These are phyloP conservation scores for Seiridium unicorne DNA, from an alignment of 2,329 filamentous ascomycete species.

Conservation along the genomic window DNA sequence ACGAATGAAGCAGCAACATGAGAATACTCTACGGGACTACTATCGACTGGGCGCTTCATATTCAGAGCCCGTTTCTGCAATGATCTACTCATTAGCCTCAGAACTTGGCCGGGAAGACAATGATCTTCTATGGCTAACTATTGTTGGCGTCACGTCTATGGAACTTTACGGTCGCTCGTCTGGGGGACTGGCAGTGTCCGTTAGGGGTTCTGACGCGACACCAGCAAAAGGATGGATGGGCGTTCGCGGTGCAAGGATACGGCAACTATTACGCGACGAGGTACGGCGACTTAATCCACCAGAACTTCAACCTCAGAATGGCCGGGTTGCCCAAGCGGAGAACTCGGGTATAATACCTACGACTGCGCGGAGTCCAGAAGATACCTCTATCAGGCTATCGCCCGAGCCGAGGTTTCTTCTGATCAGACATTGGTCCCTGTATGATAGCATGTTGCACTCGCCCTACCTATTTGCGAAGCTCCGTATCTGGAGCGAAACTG, in stretches of 20 bases:
- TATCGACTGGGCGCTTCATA: constrained; percentile 87
- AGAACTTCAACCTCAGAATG: constrained; percentile 54
- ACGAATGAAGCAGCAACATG: constrained; percentile 73
- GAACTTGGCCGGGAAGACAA: constrained; percentile 97
- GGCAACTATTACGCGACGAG: constrained; percentile 86
- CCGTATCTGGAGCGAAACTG: constrained; percentile 91
- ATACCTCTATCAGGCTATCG: constrained; percentile 87
- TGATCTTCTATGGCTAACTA: constrained; percentile 89
- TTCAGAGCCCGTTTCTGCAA: constrained; percentile 89
- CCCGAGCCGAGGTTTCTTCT: constrained; percentile 92
- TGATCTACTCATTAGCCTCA: constrained; percentile 91
- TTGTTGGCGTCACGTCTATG: constrained; percentile 92
- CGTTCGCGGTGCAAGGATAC: constrained; percentile 77
- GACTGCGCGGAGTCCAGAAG: constrained; percentile 82
- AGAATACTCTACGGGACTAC: constrained; percentile 74
- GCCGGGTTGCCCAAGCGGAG: constrained; percentile 58
- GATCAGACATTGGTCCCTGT: constrained; percentile 93
- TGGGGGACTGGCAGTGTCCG: constrained; percentile 68
- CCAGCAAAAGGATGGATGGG: constrained; percentile 74
- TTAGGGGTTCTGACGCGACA: constrained; percentile 53
- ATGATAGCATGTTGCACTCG: constrained; percentile 97
- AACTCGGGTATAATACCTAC: constrained; percentile 83
- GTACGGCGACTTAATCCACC: constrained; percentile 90
- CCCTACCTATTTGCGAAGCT: constrained; percentile 89
- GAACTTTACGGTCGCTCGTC: constrained; percentile 87